Conservation (phyloP, 2,329 filamentous ascomycete genomes). For the Basipetospora chlamydospora region DNA sequence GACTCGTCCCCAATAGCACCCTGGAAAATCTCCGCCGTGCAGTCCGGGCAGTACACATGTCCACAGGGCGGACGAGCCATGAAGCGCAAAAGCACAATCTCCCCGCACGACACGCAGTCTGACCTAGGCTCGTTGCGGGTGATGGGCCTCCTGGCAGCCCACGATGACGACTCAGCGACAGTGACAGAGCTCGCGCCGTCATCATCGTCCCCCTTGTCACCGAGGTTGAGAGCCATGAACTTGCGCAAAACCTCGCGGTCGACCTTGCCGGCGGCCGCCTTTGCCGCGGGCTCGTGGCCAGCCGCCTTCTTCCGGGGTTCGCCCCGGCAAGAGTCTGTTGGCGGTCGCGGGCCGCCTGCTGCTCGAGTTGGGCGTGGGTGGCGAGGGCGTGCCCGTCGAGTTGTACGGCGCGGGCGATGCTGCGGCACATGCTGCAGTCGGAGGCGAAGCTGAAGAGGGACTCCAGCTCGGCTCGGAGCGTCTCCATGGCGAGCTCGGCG, state of each 20-base stretch:
- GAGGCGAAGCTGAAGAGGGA: not conserved
- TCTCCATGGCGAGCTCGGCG: not conserved
- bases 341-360: not conserved
- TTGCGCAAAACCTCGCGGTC: not conserved
- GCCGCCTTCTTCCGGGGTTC: not conserved
- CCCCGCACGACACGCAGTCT: not conserved
- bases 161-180: not conserved
- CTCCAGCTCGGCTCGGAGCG: constrained; percentile 4
- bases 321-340: not conserved
- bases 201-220: not conserved
- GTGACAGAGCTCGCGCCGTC: not conserved
- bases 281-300: too few species aligned
- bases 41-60: constrained; percentile 37
- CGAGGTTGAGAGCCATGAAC: not conserved
- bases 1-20: constrained; percentile 30
- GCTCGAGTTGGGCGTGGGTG: not conserved
- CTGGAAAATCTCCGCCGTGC: constrained; percentile 29
- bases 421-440: constrained; percentile 6
- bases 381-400: not conserved
- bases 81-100: not conserved
- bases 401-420: constrained; percentile 4
- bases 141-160: not conserved
- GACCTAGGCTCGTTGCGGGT: not conserved
- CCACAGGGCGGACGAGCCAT: constrained; percentile 18
- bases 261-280: too few species aligned